A percentile compares a stretch with the other conserved stretches of the same genome.
These are phyloP conservation scores for Eucalyptus rudis DNA, from an alignment of 345 rosid genomes.

Conservation along the genomic window DNA sequence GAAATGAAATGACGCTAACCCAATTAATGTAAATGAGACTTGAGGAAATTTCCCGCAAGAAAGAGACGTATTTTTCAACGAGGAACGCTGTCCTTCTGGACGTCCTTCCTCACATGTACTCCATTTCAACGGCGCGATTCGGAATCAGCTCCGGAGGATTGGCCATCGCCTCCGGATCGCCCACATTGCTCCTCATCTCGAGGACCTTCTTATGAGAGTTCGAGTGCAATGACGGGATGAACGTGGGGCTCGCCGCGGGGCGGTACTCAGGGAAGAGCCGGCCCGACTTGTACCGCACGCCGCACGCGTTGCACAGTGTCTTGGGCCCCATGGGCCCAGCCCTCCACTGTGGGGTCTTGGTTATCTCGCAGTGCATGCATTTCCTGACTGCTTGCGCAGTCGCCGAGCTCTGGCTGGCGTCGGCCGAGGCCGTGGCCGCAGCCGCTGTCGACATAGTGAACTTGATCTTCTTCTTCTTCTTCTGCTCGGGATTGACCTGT, in stretches of 20 bases:
- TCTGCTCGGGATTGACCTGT: conserved; percentile 30
- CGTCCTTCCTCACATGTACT: conserved; percentile 16
- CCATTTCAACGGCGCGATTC: conserved; percentile 17
- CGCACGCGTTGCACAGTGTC: conserved; percentile 97
- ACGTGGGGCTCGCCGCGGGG: conserved; percentile 95
- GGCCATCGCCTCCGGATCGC: background rate
- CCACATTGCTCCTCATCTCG: conserved; percentile 70
- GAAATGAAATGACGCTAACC: conserved; percentile 21
- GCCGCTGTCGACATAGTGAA: conserved; percentile 1
- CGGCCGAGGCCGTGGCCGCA: conserved; percentile 9
- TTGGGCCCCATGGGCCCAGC: conserved; percentile 98
- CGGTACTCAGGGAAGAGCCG: conserved; percentile 97
- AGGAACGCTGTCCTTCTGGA: background rate
- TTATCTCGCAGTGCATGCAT: conserved; percentile 92
- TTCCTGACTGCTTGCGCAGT: conserved; percentile 45
- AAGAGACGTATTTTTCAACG: background rate
- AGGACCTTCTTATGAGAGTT: conserved; percentile 94
- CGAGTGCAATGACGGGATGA: conserved; percentile 78
- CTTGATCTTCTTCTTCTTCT: conserved; percentile 77
- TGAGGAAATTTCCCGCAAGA: background rate
- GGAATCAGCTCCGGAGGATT: conserved; percentile 24
- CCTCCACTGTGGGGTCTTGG: conserved; percentile 98
- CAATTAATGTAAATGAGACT: background rate
- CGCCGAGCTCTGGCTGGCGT: conserved; percentile 14
- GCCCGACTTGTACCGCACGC: conserved; percentile 90